Base-by-base conservation (phyloP, 345 rosid species). In the Gynandropsis gynandra region DNA sequence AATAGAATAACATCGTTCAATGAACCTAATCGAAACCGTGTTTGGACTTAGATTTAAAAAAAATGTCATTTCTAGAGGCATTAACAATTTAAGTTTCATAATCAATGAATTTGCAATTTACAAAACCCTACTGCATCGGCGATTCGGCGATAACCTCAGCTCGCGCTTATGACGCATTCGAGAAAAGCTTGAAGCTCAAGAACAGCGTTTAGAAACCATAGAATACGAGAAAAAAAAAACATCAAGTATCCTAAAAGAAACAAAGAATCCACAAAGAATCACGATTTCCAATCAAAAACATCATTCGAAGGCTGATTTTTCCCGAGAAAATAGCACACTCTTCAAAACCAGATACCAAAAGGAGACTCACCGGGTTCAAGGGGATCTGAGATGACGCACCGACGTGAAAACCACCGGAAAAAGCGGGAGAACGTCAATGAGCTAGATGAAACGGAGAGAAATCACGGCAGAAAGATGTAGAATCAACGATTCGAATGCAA, bases 361-460 rank as follows among this genome's bases (percentile, higher is more conserved):
- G 40, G 46, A 14, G 31, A 44, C 59, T 58, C 33, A 58, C 69
- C 59, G 21, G 39, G 57, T 13, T 34, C 40, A 33, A 46, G 37
- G 54, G 46, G 4, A 40, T 6, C 9, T 7, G 46, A 7, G 48
- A 48, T 42, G 57, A 63, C 52, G 47, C 57, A 60, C 31, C 62
- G 62, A 39, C 51, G 62, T 14, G 47, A 14, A 6, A 18, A 32
- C 19, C 20, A 35, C 31, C 50, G 20, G 17, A 33, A 18, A 55
- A 5, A 41, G 31, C 39, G 32, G 14, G 13, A 61, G 9, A 5
- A 14, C 33, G n/a, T 0, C 5, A 59, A 17, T 54, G 59, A 63
- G 54, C 58, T 76, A 70, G 18, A 20, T 5, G 16, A 18, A 46
- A 52, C 39, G 8, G 37, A 24, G 29, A 24, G 5, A 24, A 24